phyloP scores from a whole-genome alignment of 2,329 filamentous ascomycete genomes.

The Oidium heveae region DNA sequence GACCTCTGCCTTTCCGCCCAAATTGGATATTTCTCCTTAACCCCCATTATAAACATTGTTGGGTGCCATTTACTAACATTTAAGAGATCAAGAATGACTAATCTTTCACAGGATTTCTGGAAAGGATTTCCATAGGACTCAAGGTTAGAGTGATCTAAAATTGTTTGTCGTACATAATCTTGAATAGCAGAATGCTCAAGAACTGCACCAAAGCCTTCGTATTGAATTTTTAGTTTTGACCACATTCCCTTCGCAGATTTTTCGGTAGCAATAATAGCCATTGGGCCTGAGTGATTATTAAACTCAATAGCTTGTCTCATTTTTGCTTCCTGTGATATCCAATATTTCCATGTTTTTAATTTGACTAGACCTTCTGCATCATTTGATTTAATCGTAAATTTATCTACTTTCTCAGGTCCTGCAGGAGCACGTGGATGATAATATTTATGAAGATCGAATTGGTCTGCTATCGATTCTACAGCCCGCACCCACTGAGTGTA shows the following conservation, averaged over 20 bases:
- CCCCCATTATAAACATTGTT: neutral
- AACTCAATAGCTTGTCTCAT: neutral
- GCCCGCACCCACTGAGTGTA: neutral
- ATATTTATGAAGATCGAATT: constrained; percentile 1
- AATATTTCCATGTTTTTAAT: neutral
- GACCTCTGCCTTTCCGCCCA: neutral
- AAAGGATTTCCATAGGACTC: neutral
- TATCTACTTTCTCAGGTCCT: neutral
- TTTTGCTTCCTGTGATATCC: neutral
- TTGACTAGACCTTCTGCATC: neutral
- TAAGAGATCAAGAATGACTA: neutral
- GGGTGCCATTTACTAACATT: neutral
- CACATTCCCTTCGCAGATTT: neutral
- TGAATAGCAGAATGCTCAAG: neutral
- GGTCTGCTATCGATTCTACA: neutral
- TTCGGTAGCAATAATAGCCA: neutral
- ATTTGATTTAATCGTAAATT: neutral
- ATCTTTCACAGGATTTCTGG: neutral
- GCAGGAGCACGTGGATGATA: neutral
- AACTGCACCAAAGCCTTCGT: neutral
- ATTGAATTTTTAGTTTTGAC: neutral
- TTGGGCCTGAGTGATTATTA: neutral
- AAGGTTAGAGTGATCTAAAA: neutral
- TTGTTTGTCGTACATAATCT: neutral
- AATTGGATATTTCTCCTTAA: neutral